Evolutionary conservation across 345 rosid species (phyloP).

Genomic region (Barbarea vulgaris): DNA sequence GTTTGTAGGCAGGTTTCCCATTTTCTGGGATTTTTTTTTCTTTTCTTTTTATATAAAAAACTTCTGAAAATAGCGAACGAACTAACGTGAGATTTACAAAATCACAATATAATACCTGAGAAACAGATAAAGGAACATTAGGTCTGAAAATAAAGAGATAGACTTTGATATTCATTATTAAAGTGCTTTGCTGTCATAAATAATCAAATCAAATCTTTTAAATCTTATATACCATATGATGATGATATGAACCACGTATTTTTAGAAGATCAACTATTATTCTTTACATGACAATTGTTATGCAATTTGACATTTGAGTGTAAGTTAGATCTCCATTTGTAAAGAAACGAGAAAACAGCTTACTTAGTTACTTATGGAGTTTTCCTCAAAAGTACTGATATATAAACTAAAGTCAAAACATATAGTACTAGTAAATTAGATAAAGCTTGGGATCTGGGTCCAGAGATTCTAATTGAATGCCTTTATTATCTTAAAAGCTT

Average conservation of each 20-base stretch:
- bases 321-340: not conserved
- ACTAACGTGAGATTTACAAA: too few species aligned
- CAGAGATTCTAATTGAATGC: constrained; percentile 30
- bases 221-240: too few species aligned
- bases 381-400: constrained; percentile 1
- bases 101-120: too few species aligned
- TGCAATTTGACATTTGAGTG: not conserved
- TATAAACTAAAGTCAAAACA: constrained; percentile 34
- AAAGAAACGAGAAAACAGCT: not conserved
- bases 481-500: constrained; percentile 34
- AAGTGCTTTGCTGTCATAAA: too few species aligned
- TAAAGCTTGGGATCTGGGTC: constrained; percentile 33
- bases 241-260: not conserved
- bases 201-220: not conserved
- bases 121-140: too few species aligned
- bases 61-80: too few species aligned
- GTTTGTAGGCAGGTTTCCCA: not conserved
- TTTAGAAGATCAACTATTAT: not conserved
- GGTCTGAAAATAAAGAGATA: too few species aligned
- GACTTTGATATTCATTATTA: too few species aligned
- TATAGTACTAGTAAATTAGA: constrained; percentile 8
- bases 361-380: not conserved
- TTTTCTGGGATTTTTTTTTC: too few species aligned
- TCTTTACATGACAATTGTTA: not conserved
- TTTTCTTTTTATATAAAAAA: too few species aligned